phyloP scores from a whole-genome alignment of 305 asterid species.

The Fraxinus ornus region DNA sequence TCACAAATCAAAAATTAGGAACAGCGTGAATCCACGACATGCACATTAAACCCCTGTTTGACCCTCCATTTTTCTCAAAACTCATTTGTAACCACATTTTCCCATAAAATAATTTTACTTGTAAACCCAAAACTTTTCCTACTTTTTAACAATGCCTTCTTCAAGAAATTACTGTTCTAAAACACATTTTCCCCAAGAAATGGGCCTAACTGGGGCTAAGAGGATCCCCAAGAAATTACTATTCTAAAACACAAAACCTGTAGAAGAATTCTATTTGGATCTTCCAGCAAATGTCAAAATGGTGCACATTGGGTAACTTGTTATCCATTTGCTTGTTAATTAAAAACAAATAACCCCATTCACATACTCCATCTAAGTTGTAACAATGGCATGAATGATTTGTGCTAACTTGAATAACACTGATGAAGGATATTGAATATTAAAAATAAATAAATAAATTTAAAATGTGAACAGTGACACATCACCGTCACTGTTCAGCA shows the following conservation, averaged over 20 bases:
- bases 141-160: too few species aligned
- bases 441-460: too few species aligned
- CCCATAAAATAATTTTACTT: too few species aligned
- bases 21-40: background rate
- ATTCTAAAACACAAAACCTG: background rate
- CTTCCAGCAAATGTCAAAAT: background rate
- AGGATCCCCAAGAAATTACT: too few species aligned
- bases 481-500: too few species aligned
- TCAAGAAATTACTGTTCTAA: too few species aligned
- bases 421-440: slow-evolving; percentile 98
- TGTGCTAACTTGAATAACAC: slow-evolving; percentile 77
- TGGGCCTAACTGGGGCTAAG: background rate
- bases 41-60: background rate
- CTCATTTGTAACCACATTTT: too few species aligned
- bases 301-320: background rate
- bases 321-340: background rate
- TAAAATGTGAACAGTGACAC: too few species aligned
- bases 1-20: background rate
- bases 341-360: background rate
- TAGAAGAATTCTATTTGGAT: background rate
- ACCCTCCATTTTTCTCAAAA: too few species aligned
- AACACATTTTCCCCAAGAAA: too few species aligned
- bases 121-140: too few species aligned
- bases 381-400: background rate
- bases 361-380: background rate